Conservation (phyloP, 1,284 basidiomycete genomes). For the Exobasidium rhododendri region DNA sequence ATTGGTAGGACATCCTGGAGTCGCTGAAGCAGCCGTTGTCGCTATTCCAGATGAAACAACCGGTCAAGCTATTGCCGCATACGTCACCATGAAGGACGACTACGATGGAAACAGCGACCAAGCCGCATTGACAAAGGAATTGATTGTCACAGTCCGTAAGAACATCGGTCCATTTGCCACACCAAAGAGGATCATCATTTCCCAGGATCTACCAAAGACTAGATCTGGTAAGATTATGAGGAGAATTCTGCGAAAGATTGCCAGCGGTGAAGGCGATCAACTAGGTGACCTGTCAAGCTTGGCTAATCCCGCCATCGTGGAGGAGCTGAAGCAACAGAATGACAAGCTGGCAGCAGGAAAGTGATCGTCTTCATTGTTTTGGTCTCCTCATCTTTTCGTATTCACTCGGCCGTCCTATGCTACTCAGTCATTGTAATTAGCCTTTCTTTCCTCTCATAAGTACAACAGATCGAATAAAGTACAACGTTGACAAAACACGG, state of each 20-base stretch:
- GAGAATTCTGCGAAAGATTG: slow-evolving; percentile 90
- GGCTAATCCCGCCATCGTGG: slow-evolving; percentile 63
- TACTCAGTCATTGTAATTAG: too few species aligned
- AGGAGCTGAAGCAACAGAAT: slow-evolving; percentile 29
- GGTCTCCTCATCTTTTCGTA: too few species aligned
- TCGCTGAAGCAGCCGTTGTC: slow-evolving; percentile 79
- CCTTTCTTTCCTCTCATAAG: too few species aligned
- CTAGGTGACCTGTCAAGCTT: slow-evolving; percentile 82
- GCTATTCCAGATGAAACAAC: slow-evolving; percentile 53
- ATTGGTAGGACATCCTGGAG: slow-evolving; percentile 86
- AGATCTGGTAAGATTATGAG: slow-evolving; percentile 96
- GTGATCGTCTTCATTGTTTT: neutral
- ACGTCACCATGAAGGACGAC: slow-evolving; percentile 62
- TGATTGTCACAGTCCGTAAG: slow-evolving; percentile 80
- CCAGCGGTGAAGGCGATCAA: slow-evolving; percentile 86
- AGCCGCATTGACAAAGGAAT: slow-evolving; percentile 74
- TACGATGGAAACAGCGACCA: slow-evolving; percentile 66
- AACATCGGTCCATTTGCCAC: slow-evolving; percentile 65
- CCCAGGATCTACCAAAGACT: slow-evolving; percentile 88
- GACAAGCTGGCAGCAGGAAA: neutral
- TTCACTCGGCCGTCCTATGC: too few species aligned
- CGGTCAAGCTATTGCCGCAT: slow-evolving; percentile 54
- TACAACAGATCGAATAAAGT: too few species aligned
- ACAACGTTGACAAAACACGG: too few species aligned
- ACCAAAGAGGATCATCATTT: slow-evolving; percentile 85